Base-by-base conservation (phyloP, 208 protist genomes). In the Crithidia acanthocephali region DNA sequence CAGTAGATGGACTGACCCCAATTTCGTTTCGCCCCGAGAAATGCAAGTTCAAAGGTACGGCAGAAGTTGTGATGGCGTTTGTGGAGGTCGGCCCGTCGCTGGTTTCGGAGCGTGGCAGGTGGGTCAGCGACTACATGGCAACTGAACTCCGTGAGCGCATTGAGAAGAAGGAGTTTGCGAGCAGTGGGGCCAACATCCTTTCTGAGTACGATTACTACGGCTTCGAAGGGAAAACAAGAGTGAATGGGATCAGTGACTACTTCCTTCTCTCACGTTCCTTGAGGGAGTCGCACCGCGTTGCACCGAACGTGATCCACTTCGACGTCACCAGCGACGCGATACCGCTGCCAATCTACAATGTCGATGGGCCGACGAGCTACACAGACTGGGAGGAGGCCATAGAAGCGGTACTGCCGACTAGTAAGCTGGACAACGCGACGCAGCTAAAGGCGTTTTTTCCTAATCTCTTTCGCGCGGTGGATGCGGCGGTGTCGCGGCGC, bases 41-140 rank as follows among this genome's bases (percentile, higher is more conserved):
- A 15, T 72, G 72, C 28, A 58, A 1, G 5, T 58, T 32, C 58
- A 59, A 59, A 20, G 63, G 48, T 23, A 68, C 62, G 22, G 1
- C 48, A 25, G 48, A 68, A 50, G 32, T 68, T 11, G 2, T 72
- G 10, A 22, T 72, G 7, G 63, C 63, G 6, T 10, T 72, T 9
- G 48, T 78, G n/a, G 65, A 78, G 28, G 64, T 71, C 16, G 72
- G 64, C 2, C 72, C 72, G n/a, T 68, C 72, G 0, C 32, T 72
- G 1, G 58, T 72, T 2, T 78, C 72, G n/a, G 16, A 23, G 40
- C 58, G 47, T 18, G 58, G 64, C 20, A 20, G 2, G 7, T 44
- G 6, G 9, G 32, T 78, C 18, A 72, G 35, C 58, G 16, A 40
- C 16, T 66, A 72, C 37, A 71, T 78, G 72, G 72, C 50, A 11